Evolutionary conservation across 192 early-diverging fungal genomes (phyloP).

Genomic region (Paraglomus brasilianum): DNA sequence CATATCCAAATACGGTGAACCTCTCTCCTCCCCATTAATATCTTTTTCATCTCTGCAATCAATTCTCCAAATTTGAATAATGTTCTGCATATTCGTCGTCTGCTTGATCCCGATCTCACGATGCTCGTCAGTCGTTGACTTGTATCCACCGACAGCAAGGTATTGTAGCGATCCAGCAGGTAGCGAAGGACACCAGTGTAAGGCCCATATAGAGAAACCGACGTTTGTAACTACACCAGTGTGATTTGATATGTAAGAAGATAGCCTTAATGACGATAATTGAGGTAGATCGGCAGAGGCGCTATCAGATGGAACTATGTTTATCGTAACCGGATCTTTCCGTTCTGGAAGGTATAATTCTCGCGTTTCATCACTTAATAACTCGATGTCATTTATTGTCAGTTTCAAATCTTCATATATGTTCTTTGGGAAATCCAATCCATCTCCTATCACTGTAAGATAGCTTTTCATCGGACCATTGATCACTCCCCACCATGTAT

Average conservation of each 20-base stretch:
- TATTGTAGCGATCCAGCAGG: constrained; percentile 30
- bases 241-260: not conserved
- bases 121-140: constrained; percentile 27
- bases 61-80: constrained; percentile 45
- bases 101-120: constrained; percentile 28
- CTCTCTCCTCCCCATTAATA: not conserved
- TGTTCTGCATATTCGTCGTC: constrained; percentile 24
- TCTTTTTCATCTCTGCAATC: constrained; percentile 16
- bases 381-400: constrained; percentile 7
- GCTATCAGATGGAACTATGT: not conserved
- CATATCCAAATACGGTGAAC: constrained; percentile 35
- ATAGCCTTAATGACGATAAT: not conserved
- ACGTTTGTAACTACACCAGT: constrained; percentile 32
- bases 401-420: constrained; percentile 21
- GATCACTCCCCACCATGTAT: no score
- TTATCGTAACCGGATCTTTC: constrained; percentile 8
- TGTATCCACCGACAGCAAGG: constrained; percentile 42
- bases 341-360: constrained; percentile 13
- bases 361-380: not conserved
- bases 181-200: constrained; percentile 35
- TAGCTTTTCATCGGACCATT: no score
- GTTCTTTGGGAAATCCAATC: constrained; percentile 5
- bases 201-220: constrained; percentile 41
- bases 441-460: no score
- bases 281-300: constrained; percentile 8